Evolutionary conservation across 1,284 basidiomycete species (phyloP), one percentile per base, ranked within the genome.

Genomic region (Fistulina hepatica): DNA sequence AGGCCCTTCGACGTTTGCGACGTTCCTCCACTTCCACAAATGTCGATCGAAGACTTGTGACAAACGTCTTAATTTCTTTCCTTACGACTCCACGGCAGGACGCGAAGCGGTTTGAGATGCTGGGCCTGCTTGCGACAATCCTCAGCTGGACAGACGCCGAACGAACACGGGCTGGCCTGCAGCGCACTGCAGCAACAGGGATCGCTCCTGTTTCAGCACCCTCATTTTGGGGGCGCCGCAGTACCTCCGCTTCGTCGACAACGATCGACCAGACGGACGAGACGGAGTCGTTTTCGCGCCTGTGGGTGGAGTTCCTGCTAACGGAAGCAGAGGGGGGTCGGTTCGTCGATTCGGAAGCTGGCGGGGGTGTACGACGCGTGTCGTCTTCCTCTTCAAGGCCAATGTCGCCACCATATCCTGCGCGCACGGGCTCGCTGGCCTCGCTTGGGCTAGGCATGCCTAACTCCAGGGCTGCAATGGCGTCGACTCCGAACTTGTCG

Each of bases 71-170:
- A 8, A 68, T 98, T n/a, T 79, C 81, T 1, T 99, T 97, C 65
- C 68, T 99, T 36, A 76, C 73, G 6, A 93, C 91, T 0, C 88
- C 92, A 7, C 77, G 95, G 7, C 83, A 79, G 16, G 94, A 99
- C 58, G 66, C 81, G 16, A 98, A 98, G 57, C 77, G 94, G 5
- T 99, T 94, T 57, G 95, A 99, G 62, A 97, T 98, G 81, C 73
- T 99, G 9, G 71, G 75, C 2, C 67, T 99, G 1, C 73, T 99
- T 5, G 73, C 86, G 2, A 86, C 88, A 4, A 82, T 99, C 34
- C 69, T 99, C 10, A 76, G 74, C 4, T 99, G 95, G 94, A 71
- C 72, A 33, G 93, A 97, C 44, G 64, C 70, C 26, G 92, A 98
- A 60, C 76, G 89, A 22, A 90, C 92, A 56, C 83, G 78, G 44